These are phyloP conservation scores for Glomus cerebriforme DNA, from an alignment of 192 early-diverging fungal species.

Conservation along the genomic window DNA sequence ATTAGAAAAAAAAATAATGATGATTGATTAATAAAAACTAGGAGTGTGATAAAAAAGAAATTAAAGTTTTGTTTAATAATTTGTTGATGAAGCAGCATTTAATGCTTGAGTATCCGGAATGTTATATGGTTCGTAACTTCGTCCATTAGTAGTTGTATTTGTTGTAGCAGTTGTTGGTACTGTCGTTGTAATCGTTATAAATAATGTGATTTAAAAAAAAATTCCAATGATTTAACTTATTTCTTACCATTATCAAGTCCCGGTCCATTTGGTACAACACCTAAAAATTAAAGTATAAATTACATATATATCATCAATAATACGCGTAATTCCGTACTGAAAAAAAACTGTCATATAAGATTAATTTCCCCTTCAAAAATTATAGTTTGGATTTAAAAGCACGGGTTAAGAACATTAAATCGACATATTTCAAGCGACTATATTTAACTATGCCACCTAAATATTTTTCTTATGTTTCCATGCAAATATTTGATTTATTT, in stretches of 20 bases:
- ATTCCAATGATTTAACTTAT: too few species aligned
- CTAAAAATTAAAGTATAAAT: background rate
- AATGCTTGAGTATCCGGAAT: background rate
- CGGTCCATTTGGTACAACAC: slow-evolving; percentile 45
- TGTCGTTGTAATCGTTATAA: background rate
- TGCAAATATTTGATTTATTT: too few species aligned
- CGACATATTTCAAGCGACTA: too few species aligned
- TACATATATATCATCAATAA: background rate
- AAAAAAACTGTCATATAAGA: too few species aligned
- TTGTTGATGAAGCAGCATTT: background rate
- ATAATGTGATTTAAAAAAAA: too few species aligned
- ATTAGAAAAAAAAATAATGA: background rate
- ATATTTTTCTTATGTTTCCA: too few species aligned
- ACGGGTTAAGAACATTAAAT: too few species aligned
- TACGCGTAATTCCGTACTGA: too few species aligned
- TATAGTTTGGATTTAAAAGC: too few species aligned
- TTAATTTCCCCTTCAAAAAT: too few species aligned
- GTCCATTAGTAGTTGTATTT: background rate
- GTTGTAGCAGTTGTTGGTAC: background rate
- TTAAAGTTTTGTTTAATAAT: background rate
- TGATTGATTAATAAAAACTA: too few species aligned
- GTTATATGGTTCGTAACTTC: background rate
- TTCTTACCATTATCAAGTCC: slow-evolving; percentile 33
- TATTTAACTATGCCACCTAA: too few species aligned
- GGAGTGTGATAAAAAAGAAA: background rate